phyloP scores from a whole-genome alignment of 1,284 basidiomycete species.

The Papiliotrema terrestris region DNA sequence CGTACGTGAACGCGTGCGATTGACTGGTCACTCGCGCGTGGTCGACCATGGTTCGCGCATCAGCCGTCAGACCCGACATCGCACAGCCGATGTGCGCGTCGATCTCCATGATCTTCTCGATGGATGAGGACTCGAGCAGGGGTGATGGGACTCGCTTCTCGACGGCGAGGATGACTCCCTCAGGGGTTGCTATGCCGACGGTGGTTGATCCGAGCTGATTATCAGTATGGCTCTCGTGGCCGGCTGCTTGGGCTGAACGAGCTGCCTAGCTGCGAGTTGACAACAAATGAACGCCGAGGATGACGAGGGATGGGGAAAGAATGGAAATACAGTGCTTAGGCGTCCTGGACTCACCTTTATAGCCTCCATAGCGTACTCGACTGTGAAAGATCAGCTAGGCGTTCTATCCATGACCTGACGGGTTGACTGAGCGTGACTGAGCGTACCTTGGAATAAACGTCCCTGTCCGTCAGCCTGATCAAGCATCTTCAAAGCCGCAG shows the following conservation, averaged over 20 bases:
- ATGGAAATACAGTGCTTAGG: no score
- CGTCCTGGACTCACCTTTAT: slow-evolving; percentile 78
- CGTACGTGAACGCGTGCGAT: slow-evolving; percentile 95
- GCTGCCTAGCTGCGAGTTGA: not conserved
- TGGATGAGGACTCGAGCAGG: slow-evolving; percentile 88
- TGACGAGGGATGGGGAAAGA: no score
- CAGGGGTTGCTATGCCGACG: slow-evolving; percentile 80
- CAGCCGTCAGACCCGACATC: slow-evolving; percentile 96
- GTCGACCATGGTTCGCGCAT: slow-evolving; percentile 99
- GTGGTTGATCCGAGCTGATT: slow-evolving; percentile 92
- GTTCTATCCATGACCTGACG: not conserved
- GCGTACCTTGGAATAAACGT: slow-evolving; percentile 52
- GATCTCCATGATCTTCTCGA: slow-evolving; percentile 99
- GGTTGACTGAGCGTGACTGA: no score
- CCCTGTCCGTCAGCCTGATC: slow-evolving; percentile 43
- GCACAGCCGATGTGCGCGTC: slow-evolving; percentile 94
- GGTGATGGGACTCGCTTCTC: slow-evolving; percentile 99
- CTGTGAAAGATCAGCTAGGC: slow-evolving; percentile 50
- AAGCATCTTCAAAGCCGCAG: not conserved
- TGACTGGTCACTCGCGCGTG: slow-evolving; percentile 96
- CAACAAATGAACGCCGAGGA: no score
- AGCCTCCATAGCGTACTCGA: slow-evolving; percentile 98
- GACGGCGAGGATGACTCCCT: slow-evolving; percentile 90
- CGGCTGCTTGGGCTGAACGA: not conserved
- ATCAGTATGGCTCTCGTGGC: not conserved